Conservation (phyloP, 2,329 filamentous ascomycete species). For the Colletotrichum agaves region DNA sequence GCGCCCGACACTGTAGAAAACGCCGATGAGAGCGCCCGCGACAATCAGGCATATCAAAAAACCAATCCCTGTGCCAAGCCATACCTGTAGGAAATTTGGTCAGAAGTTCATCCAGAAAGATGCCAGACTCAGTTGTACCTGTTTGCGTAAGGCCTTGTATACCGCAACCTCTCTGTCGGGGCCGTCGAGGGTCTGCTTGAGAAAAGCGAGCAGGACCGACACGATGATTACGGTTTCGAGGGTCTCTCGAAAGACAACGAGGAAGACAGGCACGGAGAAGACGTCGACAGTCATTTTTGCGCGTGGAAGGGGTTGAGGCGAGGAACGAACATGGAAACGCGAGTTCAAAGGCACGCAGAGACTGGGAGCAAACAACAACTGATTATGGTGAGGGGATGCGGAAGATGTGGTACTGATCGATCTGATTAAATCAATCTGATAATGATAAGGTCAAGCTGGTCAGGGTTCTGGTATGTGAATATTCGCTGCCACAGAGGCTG, state of each 20-base stretch:
- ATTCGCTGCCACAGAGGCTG: not conserved
- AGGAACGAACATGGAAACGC: not conserved
- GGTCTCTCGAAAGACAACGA: conserved; percentile 88
- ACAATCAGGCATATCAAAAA: conserved; percentile 70
- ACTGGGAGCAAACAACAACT: not conserved
- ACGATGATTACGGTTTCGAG: conserved; percentile 87
- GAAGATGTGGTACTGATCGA: too few relatives aligned
- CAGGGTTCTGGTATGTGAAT: too few relatives aligned
- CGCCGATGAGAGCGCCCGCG: conserved; percentile 73
- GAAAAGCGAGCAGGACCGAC: conserved; percentile 85
- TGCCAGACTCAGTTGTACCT: conserved; percentile 53
- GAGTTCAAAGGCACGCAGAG: not conserved
- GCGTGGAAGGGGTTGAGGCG: not conserved
- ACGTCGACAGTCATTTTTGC: conserved; percentile 70
- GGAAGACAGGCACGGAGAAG: conserved; percentile 85
- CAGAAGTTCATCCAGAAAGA: not conserved
- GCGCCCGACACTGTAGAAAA: conserved; percentile 74
- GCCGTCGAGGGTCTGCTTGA: conserved; percentile 81
- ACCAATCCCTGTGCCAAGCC: conserved; percentile 68
- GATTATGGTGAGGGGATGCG: too few relatives aligned
- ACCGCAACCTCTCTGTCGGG: conserved; percentile 68
- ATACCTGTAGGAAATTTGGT: conserved; percentile 57
- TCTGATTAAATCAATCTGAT: conserved; percentile 32
- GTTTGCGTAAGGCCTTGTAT: conserved; percentile 75
- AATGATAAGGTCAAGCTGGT: conserved; percentile 15